These are phyloP conservation scores for Angomonas ambiguus DNA, from an alignment of 208 protist genomes.

Conservation along the genomic window DNA sequence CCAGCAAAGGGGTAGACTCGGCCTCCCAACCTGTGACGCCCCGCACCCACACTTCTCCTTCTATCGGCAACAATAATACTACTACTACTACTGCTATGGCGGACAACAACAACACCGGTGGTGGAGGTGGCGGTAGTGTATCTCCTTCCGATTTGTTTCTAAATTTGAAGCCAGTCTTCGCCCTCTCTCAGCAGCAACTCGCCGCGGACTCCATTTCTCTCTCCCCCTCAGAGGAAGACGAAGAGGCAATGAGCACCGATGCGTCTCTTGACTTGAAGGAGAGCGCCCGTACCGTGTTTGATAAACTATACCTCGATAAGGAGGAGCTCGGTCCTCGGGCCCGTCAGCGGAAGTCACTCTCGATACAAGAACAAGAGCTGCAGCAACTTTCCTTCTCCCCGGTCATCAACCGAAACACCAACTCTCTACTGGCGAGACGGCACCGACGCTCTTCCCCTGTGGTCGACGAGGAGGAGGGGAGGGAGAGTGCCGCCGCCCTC, in stretches of 20 bases:
- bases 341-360: neutral
- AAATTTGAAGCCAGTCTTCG: no score
- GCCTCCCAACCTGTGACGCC: no score
- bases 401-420: neutral
- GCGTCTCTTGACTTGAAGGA: neutral
- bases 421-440: neutral
- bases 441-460: neutral
- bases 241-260: neutral
- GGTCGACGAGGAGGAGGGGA: neutral
- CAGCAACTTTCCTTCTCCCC: neutral
- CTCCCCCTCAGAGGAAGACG: no score
- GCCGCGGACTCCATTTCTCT: no score
- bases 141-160: no score
- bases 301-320: constrained; percentile 8
- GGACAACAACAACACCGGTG: no score
- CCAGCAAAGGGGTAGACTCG: no score
- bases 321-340: neutral
- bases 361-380: neutral
- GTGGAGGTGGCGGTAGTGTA: neutral
- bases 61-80: no score
- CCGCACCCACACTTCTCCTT: no score
- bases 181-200: no score
- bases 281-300: constrained; percentile 7
- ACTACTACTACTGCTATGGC: no score
- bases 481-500: neutral